Evolutionary conservation across 2,329 filamentous ascomycete species (phyloP).

Genomic region (Fusarium sp.): DNA sequence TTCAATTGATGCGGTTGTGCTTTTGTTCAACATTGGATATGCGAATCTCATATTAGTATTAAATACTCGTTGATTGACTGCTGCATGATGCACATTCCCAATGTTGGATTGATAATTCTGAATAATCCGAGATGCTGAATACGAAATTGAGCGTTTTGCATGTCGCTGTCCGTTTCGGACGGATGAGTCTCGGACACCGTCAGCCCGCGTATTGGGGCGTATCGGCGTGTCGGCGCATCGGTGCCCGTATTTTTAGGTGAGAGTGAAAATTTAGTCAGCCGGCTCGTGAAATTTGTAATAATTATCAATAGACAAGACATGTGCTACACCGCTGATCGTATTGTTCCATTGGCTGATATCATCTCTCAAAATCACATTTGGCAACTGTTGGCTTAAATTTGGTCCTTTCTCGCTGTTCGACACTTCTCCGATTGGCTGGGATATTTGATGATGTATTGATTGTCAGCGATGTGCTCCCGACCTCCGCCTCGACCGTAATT

Average conservation of each 20-base stretch:
- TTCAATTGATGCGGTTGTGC: background rate
- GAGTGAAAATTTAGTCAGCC: background rate
- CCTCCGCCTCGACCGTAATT: background rate
- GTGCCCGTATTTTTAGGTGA: background rate
- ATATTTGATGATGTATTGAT: background rate
- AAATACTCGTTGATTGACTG: background rate
- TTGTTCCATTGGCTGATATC: background rate
- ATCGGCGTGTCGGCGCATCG: background rate
- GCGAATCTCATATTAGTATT: background rate
- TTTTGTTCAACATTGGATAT: background rate
- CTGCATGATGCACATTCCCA: background rate
- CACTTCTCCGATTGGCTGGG: background rate
- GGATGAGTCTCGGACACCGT: background rate
- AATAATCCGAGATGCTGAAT: background rate
- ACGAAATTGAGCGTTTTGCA: background rate
- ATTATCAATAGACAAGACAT: background rate
- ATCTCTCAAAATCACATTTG: background rate
- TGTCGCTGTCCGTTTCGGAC: background rate
- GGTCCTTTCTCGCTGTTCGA: background rate
- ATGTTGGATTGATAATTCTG: background rate
- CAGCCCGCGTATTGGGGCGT: background rate
- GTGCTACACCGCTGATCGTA: background rate
- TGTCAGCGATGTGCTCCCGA: background rate
- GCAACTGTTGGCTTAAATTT: background rate
- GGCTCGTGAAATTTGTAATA: background rate